Evolutionary conservation across 1,284 basidiomycete genomes (phyloP).

Genomic region (Xerocomus alliaceus): DNA sequence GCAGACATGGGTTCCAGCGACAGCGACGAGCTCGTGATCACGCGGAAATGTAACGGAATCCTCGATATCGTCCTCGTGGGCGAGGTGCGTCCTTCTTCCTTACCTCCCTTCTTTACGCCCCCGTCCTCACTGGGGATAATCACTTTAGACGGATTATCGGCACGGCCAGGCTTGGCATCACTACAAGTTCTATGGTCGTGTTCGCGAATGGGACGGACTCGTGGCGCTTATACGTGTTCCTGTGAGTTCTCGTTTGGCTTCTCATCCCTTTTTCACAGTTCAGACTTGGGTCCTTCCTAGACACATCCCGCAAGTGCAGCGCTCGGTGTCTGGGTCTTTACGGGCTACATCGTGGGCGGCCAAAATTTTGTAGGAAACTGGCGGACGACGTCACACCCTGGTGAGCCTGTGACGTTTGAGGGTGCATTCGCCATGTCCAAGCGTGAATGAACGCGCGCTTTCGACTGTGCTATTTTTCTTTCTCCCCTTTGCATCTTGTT

Average conservation of each 20-base stretch:
- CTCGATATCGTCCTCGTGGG: constrained; percentile 66
- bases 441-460: constrained; percentile 37
- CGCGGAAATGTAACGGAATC: constrained; percentile 54
- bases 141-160: constrained; percentile 54
- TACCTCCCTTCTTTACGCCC: neutral
- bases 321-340: constrained; percentile 61
- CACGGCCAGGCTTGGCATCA: constrained; percentile 67
- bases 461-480: constrained; percentile 5
- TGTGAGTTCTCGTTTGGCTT: constrained; percentile 40
- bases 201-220: constrained; percentile 72
- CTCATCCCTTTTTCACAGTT: too few species aligned
- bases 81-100: constrained; percentile 45
- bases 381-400: constrained; percentile 52
- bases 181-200: constrained; percentile 66
- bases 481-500: constrained; percentile 8
- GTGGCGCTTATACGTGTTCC: constrained; percentile 64
- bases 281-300: constrained; percentile 15
- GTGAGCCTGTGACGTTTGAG: constrained; percentile 56
- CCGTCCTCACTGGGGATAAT: constrained; percentile 7
- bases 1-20: constrained; percentile 35
- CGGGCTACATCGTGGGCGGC: constrained; percentile 70
- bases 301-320: neutral
- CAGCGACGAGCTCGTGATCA: constrained; percentile 32
- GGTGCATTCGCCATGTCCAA: constrained; percentile 62
- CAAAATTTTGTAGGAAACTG: constrained; percentile 74